Base-by-base conservation (phyloP, 2,329 filamentous ascomycete genomes). In the Peltaster fructicola region DNA sequence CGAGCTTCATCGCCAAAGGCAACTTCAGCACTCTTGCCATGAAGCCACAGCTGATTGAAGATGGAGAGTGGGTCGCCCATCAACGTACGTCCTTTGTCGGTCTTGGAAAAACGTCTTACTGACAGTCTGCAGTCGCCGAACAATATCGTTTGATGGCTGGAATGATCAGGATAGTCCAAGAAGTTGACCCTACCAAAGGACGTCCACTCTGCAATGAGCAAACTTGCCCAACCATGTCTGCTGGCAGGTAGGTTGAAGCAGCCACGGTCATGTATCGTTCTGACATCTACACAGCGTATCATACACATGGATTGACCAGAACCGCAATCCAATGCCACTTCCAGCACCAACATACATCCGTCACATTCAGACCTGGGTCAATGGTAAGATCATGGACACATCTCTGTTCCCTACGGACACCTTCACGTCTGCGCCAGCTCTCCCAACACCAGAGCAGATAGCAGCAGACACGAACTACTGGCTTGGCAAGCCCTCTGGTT, bases 21-120 rank as follows among this genome's bases (percentile, higher is more conserved):
- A 95, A 93, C 57, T 93, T 95, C 49, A 81, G 92, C 74, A 93
- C 85, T 7, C 57, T 95, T 31, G 90, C 84, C 43, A 81, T 82
- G 24, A 76, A 84, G 46, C 85, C 85, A 12, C 84, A 85, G 58
- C 84, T 88, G 29, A 79, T 93, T 22, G 85, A 93, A 44, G 72
- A 81, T 47, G 85, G 81, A 37, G 85, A 95, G 54, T 95, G 85
- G 85, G 66, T 93, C 40, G 84, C 84, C 34, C 81, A 93, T 52
- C 85, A 93, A 63, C 73, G 85, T 91, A 63, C 47, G 56, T 24
- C 5, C 8, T 8, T 4, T 17, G 15, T 23, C 11, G 5, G 9
- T 8, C 7, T 12, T 9, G 1, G n/a, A 14, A 13, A 9, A n/a
- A 22, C 17, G n/a, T 14, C 30, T 31, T 20, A 13, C 23, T 32